phyloP scores from a whole-genome alignment of 1,139 yeast species.

The Candida frijolesensis region DNA sequence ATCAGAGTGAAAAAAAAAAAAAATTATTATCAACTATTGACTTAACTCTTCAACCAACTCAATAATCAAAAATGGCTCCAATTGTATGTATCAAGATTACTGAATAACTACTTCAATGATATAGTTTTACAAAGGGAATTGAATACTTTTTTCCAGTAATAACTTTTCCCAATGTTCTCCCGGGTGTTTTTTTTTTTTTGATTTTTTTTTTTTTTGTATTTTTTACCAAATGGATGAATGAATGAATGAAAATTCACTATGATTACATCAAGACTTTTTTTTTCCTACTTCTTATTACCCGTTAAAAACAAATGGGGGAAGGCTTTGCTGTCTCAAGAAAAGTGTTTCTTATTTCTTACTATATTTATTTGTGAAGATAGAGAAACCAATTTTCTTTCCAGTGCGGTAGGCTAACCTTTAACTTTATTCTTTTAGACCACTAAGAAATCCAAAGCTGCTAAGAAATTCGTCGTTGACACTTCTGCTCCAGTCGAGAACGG shows the following conservation, averaged over 20 bases:
- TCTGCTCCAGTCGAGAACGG: conserved; percentile 97
- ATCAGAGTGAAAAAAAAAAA: background rate
- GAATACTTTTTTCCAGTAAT: conserved; percentile 7
- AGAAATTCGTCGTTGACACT: conserved; percentile 95
- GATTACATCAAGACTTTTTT: background rate
- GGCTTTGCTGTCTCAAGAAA: conserved; percentile 19
- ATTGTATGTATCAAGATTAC: conserved; percentile 60
- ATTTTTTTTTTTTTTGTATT: conserved; percentile 6
- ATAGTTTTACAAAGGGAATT: conserved; percentile 2
- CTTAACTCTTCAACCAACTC: conserved; percentile 3
- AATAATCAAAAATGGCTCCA: conserved; percentile 72
- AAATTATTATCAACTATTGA: background rate
- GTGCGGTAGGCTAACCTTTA: conserved; percentile 65
- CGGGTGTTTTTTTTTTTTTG: conserved; percentile 8
- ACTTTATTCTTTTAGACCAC: conserved; percentile 55
- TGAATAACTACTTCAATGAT: conserved; percentile 3
- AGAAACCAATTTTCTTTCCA: conserved; percentile 19
- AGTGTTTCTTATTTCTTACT: conserved; percentile 16
- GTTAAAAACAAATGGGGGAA: conserved; percentile 13
- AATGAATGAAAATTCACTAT: background rate
- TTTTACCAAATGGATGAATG: background rate
- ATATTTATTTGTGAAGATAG: conserved; percentile 14
- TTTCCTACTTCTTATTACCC: conserved; percentile 6
- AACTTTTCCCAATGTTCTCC: conserved; percentile 11
- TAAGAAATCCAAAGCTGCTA: conserved; percentile 77